A percentile compares a stretch with the other conserved stretches of the same genome.
These are phyloP conservation scores for Phaseolus lunatus DNA, from an alignment of 306 rosid genomes.

Conservation along the genomic window DNA sequence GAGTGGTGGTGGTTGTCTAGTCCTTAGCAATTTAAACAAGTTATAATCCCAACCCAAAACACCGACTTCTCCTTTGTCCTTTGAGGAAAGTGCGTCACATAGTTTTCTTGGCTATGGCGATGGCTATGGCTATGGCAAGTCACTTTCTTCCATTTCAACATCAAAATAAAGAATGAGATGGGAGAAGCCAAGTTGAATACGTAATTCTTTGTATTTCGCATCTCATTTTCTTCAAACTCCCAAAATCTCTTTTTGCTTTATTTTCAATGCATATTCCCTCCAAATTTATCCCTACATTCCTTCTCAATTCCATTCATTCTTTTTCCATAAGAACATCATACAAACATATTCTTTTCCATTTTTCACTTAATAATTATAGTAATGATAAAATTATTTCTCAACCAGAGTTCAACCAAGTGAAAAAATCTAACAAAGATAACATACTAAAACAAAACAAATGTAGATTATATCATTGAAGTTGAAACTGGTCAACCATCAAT, in stretches of 20 bases:
- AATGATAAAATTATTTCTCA: neutral
- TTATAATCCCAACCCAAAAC: slow-evolving; percentile 16
- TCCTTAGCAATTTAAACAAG: slow-evolving; percentile 40
- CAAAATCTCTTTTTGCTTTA: neutral
- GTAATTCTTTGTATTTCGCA: neutral
- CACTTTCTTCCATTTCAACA: slow-evolving; percentile 40
- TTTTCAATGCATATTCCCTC: slow-evolving; percentile 13
- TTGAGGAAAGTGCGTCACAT: slow-evolving; percentile 41
- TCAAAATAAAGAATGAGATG: slow-evolving; percentile 30
- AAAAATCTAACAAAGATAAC: too few species aligned
- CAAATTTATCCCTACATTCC: slow-evolving; percentile 27
- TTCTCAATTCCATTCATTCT: neutral
- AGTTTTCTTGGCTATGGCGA: neutral
- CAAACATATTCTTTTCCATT: neutral
- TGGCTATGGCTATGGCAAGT: neutral
- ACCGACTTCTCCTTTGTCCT: slow-evolving; percentile 55
- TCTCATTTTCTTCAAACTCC: neutral
- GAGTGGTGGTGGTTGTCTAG: slow-evolving; percentile 38
- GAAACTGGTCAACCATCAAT: too few species aligned
- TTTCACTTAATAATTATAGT: neutral
- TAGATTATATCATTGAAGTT: too few species aligned
- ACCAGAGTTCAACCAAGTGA: too few species aligned
- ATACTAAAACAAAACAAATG: too few species aligned
- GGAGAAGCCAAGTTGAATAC: slow-evolving; percentile 49
- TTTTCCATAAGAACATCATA: neutral